Percentiles rank a stretch among this genome's conserved stretches.
Evolutionary conservation across 768 basidiomycete species (phyloP).

Genomic region (Gloeostereum incarnatum): DNA sequence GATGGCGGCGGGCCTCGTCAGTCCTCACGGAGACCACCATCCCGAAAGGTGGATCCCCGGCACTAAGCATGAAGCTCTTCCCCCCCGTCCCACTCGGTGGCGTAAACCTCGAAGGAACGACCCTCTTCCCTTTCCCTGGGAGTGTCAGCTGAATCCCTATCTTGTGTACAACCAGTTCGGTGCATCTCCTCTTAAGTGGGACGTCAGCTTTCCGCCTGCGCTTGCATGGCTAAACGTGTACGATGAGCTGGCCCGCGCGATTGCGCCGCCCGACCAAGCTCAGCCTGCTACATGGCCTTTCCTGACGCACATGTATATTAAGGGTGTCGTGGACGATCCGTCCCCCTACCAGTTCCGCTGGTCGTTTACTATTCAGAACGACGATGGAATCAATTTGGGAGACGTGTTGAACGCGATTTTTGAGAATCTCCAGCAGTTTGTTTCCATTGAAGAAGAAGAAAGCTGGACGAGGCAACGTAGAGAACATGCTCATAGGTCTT

Average conservation of each 20-base stretch:
- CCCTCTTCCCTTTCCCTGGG: constrained; percentile 35
- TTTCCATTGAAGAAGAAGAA: constrained; percentile 23
- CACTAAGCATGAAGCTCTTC: constrained; percentile 36
- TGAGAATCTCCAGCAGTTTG: constrained; percentile 30
- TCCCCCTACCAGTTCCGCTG: constrained; percentile 36
- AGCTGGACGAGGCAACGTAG: constrained; percentile 24
- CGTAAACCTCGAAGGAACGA: constrained; percentile 25
- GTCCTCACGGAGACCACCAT: constrained; percentile 19
- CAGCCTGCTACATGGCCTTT: constrained; percentile 62
- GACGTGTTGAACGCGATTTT: constrained; percentile 43
- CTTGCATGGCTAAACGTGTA: constrained; percentile 19
- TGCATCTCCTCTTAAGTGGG: constrained; percentile 36
- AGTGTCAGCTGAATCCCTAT: constrained; percentile 48
- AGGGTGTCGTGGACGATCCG: constrained; percentile 40
- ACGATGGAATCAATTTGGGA: constrained; percentile 33
- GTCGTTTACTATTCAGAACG: constrained; percentile 43
- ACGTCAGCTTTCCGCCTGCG: constrained; percentile 23
- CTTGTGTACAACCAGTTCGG: constrained; percentile 34
- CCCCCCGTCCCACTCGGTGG: constrained; percentile 39
- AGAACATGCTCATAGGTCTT: constrained; percentile 19
- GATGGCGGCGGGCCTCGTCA: constrained; percentile 22
- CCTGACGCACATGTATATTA: constrained; percentile 46
- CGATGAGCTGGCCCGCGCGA: constrained; percentile 11
- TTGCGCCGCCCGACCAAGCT: constrained; percentile 28
- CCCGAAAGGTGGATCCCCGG: constrained; percentile 43